Base-by-base conservation (phyloP, 805 yeast genomes). In the Danielozyma ontarioensis region DNA sequence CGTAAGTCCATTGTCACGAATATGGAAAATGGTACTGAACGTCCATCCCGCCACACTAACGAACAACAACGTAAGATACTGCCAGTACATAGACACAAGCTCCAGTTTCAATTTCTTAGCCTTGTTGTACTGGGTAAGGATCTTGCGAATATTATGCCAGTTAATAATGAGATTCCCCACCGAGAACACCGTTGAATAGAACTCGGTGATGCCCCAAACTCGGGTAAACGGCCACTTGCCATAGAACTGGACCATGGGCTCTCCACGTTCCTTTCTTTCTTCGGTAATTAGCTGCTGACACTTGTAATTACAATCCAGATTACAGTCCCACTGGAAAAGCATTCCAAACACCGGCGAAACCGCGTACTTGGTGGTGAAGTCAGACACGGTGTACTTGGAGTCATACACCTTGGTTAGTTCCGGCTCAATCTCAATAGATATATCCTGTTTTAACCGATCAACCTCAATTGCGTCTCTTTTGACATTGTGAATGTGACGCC, bases 151-250 rank as follows among this genome's bases (percentile, higher is more conserved):
- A 36, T 56, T 62, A 17, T 32, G 36, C 35, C 53, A 59, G 41
- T 62, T 62, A 32, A 57, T 55, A 27, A 51, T 48, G n/a, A 64
- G 52, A 35, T 66, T 66, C 7, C 56, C 60, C 14, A 59, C 16
- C 8, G 68, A 60, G 34, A 66, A 63, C 5, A 64, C 19, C 11
- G 51, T 51, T 25, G 66, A 59, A 23, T 54, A 51, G 17, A 63
- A 19, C 36, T 66, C 72, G 17, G 64, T 62, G 15, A 58, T 45
- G 1, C 69, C 70, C 21, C 56, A 46, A 1, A 64, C 45, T 19
- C 70, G 44, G 4, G 31, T 35, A 33, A 66, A 66, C 4, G 71
- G 71, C 72, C 72, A 66, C 40, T 66, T 66, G 4, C 72, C 72
- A 31, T 51, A 48, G 39, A 64, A 66, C 37, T 66, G 67, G n/a